Evolutionary conservation across 2,329 filamentous ascomycete genomes (phyloP), one percentile per base, ranked within the genome.

Genomic region (Talaromyces sp.): DNA sequence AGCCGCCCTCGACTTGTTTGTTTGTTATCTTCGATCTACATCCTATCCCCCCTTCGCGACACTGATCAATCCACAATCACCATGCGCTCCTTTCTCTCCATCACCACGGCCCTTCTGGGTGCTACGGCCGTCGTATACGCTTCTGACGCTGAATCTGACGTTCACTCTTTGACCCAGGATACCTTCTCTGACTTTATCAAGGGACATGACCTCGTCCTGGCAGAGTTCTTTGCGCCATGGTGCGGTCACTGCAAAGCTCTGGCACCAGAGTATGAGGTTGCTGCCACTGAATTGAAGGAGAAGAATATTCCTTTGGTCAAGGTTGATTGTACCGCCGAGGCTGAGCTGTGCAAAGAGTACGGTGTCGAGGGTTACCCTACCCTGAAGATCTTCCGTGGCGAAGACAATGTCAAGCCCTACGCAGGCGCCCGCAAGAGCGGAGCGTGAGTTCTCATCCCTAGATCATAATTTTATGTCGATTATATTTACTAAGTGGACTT

Each of bases 241-340:
- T 96, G 91, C 73, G 94, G 93, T 70, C 94, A 98, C 86, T 98
- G 94, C 90, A 98, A 99, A 86, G 94, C 94, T 67, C 91, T 99
- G 71, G 95, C 81, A 39, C 81, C 82, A 31, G 81, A 84, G 69
- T 83, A 83, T 67, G 81, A 83, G 68, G 75, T 79, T 64, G 81
- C 81, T 56, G 81, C 81, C 52, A 79, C 80, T 8, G 77, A 81
- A 60, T 70, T 84, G 63, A 82, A 83, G 70, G 74, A 76, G 67
- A 83, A 83, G 73, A 74, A 82, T 60, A 83, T 84, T 39, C 72
- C 79, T 13, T 68, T 83, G 49, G 80, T 78, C 66, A 83, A 83
- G 72, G 76, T 84, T 59, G 94, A 97, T 85, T 98, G 95, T 86
- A 98, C 94, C 76, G 93, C 91, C 79, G 92, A 99, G 85, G 83